These are phyloP conservation scores for Tubosaeta sp. DNA, from an alignment of 768 basidiomycete genomes.

Conservation along the genomic window DNA sequence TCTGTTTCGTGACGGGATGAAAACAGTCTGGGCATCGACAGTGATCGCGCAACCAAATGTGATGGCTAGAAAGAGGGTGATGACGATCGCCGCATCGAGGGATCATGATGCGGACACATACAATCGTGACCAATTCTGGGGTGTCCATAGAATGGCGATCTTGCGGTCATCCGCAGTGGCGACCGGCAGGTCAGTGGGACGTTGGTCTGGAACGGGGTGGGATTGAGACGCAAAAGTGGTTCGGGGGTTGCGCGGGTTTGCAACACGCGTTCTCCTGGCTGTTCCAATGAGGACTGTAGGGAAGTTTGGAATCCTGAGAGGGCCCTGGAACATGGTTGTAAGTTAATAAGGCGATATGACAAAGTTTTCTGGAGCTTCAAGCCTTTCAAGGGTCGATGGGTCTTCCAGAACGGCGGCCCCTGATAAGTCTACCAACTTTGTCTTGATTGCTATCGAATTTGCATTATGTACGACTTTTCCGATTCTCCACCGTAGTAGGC, in stretches of 20 bases:
- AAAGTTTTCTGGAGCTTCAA: too few relatives aligned
- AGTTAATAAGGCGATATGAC: background rate
- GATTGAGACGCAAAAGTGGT: background rate
- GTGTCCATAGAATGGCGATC: conserved; percentile 71
- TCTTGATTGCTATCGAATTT: too few relatives aligned
- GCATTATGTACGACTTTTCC: too few relatives aligned
- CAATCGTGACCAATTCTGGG: conserved; percentile 72
- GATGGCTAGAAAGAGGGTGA: conserved; percentile 57
- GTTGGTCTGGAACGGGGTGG: conserved; percentile 10
- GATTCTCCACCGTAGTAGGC: too few relatives aligned
- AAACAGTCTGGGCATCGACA: conserved; percentile 87
- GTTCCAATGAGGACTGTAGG: background rate
- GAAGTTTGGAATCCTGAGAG: background rate
- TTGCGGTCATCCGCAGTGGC: conserved; percentile 54
- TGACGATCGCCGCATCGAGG: background rate
- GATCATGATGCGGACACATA: conserved; percentile 35
- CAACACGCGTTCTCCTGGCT: background rate
- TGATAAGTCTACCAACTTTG: too few relatives aligned
- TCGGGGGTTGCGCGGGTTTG: background rate
- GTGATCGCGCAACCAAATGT: conserved; percentile 90
- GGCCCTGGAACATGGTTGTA: background rate
- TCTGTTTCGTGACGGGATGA: conserved; percentile 84
- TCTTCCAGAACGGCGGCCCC: too few relatives aligned
- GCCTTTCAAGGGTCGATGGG: too few relatives aligned
- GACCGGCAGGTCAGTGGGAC: conserved; percentile 41